Base-by-base conservation (phyloP, 139 green algal genomes). In the Volvox africanus region DNA sequence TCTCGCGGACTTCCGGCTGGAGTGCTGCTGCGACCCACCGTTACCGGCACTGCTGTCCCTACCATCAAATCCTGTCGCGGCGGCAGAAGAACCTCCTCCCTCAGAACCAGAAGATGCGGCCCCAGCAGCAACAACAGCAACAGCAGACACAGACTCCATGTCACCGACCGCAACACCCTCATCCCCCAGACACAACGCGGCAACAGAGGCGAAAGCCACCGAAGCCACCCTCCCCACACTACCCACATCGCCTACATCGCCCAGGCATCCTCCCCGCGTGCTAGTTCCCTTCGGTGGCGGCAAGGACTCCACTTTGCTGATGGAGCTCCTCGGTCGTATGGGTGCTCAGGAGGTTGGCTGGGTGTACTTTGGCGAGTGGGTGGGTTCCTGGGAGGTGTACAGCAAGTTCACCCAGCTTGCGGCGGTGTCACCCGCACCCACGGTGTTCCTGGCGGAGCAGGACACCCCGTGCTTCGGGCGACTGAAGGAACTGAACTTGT, bases 231-330 rank as follows among this genome's bases (percentile, higher is more conserved):
- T 75, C 3, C 22, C 67, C 5, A 36, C 35, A 17, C 18, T 20
- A n/a, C 77, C 44, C 44, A 55, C 35, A 13, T 20, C 16, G 32
- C 32, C 35, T 19, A 17, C 17, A 61, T 24, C 77, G 61, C 30
- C 77, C 14, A 36, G 35, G 44, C 16, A 67, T 11, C 17, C 17
- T 30, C 76, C 76, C 32, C 76, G 76, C 30, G 76, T 82, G 76
- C 76, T 82, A 14, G 76, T 82, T n/a, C 76, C 76, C 79, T 65
- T 65, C 37, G 79, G 79, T 28, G 37, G 79, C 79, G 79, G 79
- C 20, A 69, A 65, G 79, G 35, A 65, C 37, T 65, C 37, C 2
- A 65, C 37, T 1, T 36, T 84, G 44, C 79, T 84, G 1, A 37
- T 65, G 79, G 79, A 84, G 79, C 35, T 67, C 26, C 37, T 84